phyloP scores from a whole-genome alignment of 1,139 yeast genomes.

The Wickerhamomyces sp. region DNA sequence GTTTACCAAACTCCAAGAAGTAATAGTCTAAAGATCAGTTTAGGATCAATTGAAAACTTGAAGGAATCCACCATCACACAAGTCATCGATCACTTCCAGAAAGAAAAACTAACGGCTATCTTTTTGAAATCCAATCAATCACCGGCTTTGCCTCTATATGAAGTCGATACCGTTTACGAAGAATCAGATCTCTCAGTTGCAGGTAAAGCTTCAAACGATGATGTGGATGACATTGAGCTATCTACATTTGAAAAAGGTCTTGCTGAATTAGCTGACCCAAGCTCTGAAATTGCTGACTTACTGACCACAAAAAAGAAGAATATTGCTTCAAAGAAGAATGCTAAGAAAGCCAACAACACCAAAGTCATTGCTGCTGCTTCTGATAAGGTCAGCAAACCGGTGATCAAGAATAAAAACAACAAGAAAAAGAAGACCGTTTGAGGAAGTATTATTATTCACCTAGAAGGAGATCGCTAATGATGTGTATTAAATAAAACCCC shows the following conservation, averaged over 20 bases:
- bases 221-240: slow-evolving; percentile 35
- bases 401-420: too few species aligned
- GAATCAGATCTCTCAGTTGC: slow-evolving; percentile 33
- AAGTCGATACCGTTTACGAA: slow-evolving; percentile 54
- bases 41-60: slow-evolving; percentile 52
- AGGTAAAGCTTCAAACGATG: slow-evolving; percentile 27
- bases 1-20: slow-evolving; percentile 72
- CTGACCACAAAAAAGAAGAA: slow-evolving; percentile 32
- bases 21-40: slow-evolving; percentile 55
- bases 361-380: slow-evolving; percentile 4
- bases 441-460: too few species aligned
- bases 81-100: slow-evolving; percentile 45
- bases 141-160: slow-evolving; percentile 81
- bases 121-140: slow-evolving; percentile 67
- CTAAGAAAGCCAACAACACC: slow-evolving; percentile 7
- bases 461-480: too few species aligned
- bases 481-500: too few species aligned
- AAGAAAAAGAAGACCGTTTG: too few species aligned
- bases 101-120: slow-evolving; percentile 51
- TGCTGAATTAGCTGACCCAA: slow-evolving; percentile 74
- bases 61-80: slow-evolving; percentile 49
- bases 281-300: slow-evolving; percentile 35
- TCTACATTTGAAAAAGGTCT: slow-evolving; percentile 70
- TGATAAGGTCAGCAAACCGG: too few species aligned
- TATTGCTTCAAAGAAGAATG: slow-evolving; percentile 26